These are phyloP conservation scores for Lagenaria siceraria DNA, from an alignment of 306 rosid species.

Conservation along the genomic window DNA sequence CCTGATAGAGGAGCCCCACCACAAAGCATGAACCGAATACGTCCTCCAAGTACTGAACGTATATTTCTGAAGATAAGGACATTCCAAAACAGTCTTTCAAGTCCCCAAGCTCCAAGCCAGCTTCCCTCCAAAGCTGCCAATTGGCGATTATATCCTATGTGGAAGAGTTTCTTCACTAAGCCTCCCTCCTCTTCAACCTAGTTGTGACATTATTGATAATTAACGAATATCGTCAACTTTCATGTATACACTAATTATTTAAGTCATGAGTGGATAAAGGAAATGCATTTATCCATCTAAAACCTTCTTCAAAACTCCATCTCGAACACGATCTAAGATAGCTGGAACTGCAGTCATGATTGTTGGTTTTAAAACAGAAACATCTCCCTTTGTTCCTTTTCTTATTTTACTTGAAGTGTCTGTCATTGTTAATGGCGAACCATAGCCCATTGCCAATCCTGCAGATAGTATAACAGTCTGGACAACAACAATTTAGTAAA, in stretches of 20 bases:
- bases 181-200: conserved; percentile 74
- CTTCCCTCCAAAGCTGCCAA: conserved; percentile 76
- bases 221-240: neutral
- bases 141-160: conserved; percentile 46
- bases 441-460: conserved; percentile 63
- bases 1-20: conserved; percentile 93
- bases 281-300: neutral
- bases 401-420: conserved; percentile 72
- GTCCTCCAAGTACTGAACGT: conserved; percentile 61
- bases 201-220: neutral
- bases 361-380: conserved; percentile 58
- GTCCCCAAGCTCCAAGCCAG: conserved; percentile 97
- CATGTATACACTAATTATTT: neutral
- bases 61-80: conserved; percentile 41
- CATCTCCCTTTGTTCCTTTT: conserved; percentile 94
- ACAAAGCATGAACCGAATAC: conserved; percentile 57
- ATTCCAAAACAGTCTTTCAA: conserved; percentile 71
- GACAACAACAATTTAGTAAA: conserved; percentile 28
- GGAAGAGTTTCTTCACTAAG: conserved; percentile 50
- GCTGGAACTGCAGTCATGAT: conserved; percentile 84
- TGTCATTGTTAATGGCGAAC: conserved; percentile 65
- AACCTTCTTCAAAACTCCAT: conserved; percentile 78
- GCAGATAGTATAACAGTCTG: conserved; percentile 80
- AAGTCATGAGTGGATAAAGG: too few species aligned
- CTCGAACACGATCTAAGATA: conserved; percentile 77